Base-by-base conservation (phyloP, 2,329 filamentous ascomycete genomes). In the Cordyceps cicadae region DNA sequence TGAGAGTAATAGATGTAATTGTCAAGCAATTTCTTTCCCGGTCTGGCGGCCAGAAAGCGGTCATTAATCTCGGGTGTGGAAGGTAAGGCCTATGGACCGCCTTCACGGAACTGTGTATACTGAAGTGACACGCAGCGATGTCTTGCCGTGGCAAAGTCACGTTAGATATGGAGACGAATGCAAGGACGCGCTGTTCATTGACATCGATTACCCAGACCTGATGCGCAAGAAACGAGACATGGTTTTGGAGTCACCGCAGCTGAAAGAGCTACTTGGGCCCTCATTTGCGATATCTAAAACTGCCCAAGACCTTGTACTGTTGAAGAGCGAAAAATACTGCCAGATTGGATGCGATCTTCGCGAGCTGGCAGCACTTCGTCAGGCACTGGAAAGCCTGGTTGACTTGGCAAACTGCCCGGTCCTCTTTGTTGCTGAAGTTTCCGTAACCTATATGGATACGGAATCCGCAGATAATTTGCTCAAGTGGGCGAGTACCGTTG, bases 41-140 rank as follows among this genome's bases (percentile, higher is more conserved):
- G 15, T 73, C 79, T 8, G 74, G 76, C 19, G 77, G 77, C 37
- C 86, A 82, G 64, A 95, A 91, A 71, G 79, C 92, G 5, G 79
- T 96, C 12, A 79, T 96, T 52, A 96, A 96, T 69, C 75, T 96
- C 41, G 92, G 92, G 26, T 95, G 90, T 77, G 92, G 92, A 72
- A 95, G 90, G 91, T 93, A 75, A 84, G 88, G 81, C 34, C 37
- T 29, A 55, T 37, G 21, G 32, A 39, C 43, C 63, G 5, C 45
- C 9, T 50, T 57, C 50, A 14, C 52, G 37, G 15, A 24, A 17
- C 55, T 24, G 41, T 24, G 11, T 19, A 43, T 61, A 48, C 14
- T 63, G 21, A 55, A 21, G 53, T 21, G 26, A 12, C 60, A 14
- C n/a, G 19, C 21, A 96, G 92, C 72, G 92, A 97, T 74, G 89